Evolutionary conservation across 257 asterid genomes (phyloP), one percentile per base, ranked within the genome.

Genomic region (Fraxinus quadrangulata): DNA sequence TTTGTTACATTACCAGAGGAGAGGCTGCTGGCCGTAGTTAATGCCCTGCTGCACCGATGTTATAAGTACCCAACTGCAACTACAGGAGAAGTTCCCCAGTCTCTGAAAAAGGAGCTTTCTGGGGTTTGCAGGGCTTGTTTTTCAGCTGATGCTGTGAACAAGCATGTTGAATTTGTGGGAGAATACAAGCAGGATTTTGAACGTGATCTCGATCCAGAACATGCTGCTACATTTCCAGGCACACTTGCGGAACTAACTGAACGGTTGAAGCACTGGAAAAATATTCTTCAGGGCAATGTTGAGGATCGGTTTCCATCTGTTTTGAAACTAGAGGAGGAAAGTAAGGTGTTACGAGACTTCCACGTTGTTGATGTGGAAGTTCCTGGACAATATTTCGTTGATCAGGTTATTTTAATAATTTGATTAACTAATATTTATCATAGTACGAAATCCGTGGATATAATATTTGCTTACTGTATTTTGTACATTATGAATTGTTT

Each of bases 61-160:
- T 96, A 96, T 86, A 96, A 96, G 87, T 96, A 96, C 81, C 99
- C 99, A 21, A 93, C 98, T 61, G 98, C 97, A 61, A 96, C 98
- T 59, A 96, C 98, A 74, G 99, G 97, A 42, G 99, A 96, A 89
- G 99, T 96, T 88, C 98, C 99, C 36, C 97, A 90, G 73, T 88
- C 99, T 81, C 91, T 96, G 56, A 96, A 93, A 81, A 96, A 96
- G 83, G 99, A 96, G 90, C 99, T 96, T 66, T 96, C 99, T 84
- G 99, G 99, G 78, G 99, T 96, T 81, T 96, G 99, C 86, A 90
- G 97, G 81, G 99, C 99, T 81, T 96, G 98, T 83, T 96, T 96
- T 85, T 96, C 99, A 65, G 97, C 94, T 71, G 98, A 96, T 88
- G 99, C 98, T 59, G 99, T 96, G 84, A 96, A 93, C 86, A 96